Evolutionary conservation across 352 stramenopile species (phyloP), one percentile per base, ranked within the genome.

Genomic region (Phytophthora boehmeriae): DNA sequence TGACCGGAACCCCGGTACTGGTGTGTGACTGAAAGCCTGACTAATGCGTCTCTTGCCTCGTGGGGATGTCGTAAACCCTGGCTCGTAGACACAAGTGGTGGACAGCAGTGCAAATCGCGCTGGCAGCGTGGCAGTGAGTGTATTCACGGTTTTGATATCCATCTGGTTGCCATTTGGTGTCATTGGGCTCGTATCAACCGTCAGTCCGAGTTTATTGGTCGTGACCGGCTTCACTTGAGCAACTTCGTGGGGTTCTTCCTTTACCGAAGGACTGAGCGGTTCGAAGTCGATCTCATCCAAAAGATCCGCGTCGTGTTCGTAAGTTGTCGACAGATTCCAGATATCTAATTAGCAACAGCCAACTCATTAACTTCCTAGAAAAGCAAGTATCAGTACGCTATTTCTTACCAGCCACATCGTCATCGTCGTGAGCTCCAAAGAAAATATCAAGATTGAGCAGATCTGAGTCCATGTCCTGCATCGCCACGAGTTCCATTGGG

Each of bases 371-470:
- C 41, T 13, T 42, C 14, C 41, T 36, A n/a, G 19, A 4, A 11
- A n/a, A 30, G 25, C 25, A 30, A 30, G 6, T 30, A 8, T 6
- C 22, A 8, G 20, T 46, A 27, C 4, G 38, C 11, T 19, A 20
- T 41, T 2, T 9, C 28, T 60, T 65, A 76, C 71, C 63, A 17
- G 66, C 46, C 19, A 66, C 60, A 6, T 58, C 58, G 1, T 80
- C 72, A 17, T 77, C 68, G 25, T 74, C 70, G 58, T 66, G 63
- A 1, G 60, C 38, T 34, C 46, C 14, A 52, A 77, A 77, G 49
- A 80, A 75, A 10, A 59, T 35, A 52, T 80, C 60, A 16, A 80
- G 75, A 47, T 68, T 73, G 36, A 75, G 43, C 45, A 80, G 36
- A 13, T 76, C 72, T 9, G 51, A 63, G 51, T 77, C 68, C 52